These are phyloP conservation scores for Ascomycota sp. DNA, from an alignment of 2,329 filamentous ascomycete genomes.

Conservation along the genomic window DNA sequence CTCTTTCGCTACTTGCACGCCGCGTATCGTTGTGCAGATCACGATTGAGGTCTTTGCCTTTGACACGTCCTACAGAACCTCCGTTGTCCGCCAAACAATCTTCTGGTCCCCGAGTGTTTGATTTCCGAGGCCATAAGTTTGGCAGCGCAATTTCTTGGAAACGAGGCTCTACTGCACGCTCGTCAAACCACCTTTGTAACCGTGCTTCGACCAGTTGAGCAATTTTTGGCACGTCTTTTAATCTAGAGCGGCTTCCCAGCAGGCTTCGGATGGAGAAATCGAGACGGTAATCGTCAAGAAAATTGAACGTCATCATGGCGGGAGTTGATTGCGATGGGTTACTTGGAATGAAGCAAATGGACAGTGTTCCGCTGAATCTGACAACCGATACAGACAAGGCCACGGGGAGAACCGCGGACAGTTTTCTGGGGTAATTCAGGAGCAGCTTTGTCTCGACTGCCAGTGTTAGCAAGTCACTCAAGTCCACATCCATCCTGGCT, in stretches of 20 bases:
- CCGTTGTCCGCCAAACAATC: conserved; percentile 27
- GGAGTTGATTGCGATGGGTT: conserved; percentile 47
- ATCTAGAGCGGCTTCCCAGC: conserved; percentile 55
- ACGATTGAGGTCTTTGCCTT: conserved; percentile 30
- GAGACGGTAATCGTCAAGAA: conserved; percentile 70
- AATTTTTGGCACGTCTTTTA: conserved; percentile 79
- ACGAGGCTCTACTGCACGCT: conserved; percentile 64
- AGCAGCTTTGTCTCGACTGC: conserved; percentile 86
- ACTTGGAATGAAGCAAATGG: conserved; percentile 76
- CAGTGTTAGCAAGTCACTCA: conserved; percentile 88
- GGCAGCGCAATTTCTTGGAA: conserved; percentile 77
- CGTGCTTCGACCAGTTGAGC: conserved; percentile 64
- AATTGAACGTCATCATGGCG: conserved; percentile 87
- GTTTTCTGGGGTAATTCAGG: conserved; percentile 81
- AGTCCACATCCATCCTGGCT: conserved; percentile 88
- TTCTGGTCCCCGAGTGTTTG: conserved; percentile 58
- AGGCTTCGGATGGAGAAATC: conserved; percentile 67
- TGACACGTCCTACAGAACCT: conserved; percentile 28
- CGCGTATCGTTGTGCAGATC: conserved; percentile 29
- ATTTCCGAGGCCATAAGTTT: conserved; percentile 66
- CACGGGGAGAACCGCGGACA: conserved; percentile 77
- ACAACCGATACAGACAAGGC: conserved; percentile 82
- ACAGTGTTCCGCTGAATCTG: conserved; percentile 83
- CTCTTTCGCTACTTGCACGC: conserved; percentile 21
- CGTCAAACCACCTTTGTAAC: conserved; percentile 73